A percentile compares a stretch with the other conserved stretches of the same genome.
Evolutionary conservation across 441 rosid genomes (phyloP).

Genomic region (Adansonia gregorii): DNA sequence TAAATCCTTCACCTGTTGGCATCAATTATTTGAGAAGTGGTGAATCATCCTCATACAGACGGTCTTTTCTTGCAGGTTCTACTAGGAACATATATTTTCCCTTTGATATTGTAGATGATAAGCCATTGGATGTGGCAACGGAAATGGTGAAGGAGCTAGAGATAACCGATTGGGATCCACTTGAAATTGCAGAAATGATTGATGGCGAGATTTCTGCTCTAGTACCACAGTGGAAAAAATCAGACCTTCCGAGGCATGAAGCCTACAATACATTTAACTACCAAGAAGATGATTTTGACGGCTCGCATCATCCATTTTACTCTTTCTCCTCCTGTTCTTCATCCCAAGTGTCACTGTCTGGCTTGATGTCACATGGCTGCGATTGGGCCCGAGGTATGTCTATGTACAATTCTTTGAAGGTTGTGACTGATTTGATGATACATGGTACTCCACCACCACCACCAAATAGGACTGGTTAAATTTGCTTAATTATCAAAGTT

Average conservation of each 20-base stretch:
- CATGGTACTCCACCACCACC: background rate
- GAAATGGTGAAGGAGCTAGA: conserved; percentile 77
- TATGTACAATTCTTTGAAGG: background rate
- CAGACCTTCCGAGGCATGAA: conserved; percentile 33
- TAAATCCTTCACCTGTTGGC: background rate
- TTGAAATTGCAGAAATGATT: conserved; percentile 63
- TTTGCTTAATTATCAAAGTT: background rate
- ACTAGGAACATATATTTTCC: conserved; percentile 53
- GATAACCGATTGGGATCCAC: conserved; percentile 55
- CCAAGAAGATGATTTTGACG: conserved; percentile 51
- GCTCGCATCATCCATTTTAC: conserved; percentile 38
- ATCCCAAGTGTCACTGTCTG: conserved; percentile 59
- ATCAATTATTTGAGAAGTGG: background rate
- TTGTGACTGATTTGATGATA: background rate
- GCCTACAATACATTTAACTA: conserved; percentile 33
- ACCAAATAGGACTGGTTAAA: background rate
- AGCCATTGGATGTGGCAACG: conserved; percentile 53
- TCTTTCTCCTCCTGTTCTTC: conserved; percentile 66
- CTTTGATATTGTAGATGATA: conserved; percentile 55
- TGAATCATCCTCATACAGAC: conserved; percentile 6
- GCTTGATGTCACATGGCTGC: conserved; percentile 38
- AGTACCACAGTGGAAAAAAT: conserved; percentile 46
- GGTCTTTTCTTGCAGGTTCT: conserved; percentile 42
- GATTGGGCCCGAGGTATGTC: conserved; percentile 60
- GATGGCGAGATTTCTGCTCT: conserved; percentile 57